These are phyloP conservation scores for Starmerella riodocensis DNA, from an alignment of 805 yeast genomes.

Conservation along the genomic window DNA sequence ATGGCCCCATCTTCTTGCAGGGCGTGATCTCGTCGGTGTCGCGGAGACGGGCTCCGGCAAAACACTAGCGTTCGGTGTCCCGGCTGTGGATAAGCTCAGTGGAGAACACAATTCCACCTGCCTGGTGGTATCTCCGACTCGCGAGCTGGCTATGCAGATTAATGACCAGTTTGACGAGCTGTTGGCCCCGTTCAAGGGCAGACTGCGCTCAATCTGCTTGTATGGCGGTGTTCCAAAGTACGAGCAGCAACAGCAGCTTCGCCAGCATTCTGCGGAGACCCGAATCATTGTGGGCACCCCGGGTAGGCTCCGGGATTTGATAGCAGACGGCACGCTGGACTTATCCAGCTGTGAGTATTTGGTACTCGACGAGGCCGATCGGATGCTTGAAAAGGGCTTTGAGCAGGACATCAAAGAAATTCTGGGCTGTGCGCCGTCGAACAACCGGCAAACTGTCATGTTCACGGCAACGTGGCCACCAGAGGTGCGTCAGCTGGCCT, in stretches of 20 bases:
- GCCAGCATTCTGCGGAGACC: conserved; percentile 32
- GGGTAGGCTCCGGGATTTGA: conserved; percentile 85
- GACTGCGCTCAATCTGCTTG: conserved; percentile 50
- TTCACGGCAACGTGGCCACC: conserved; percentile 99
- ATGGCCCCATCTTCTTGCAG: conserved; percentile 77
- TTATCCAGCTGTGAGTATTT: conserved; percentile 56
- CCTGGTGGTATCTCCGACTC: conserved; percentile 84
- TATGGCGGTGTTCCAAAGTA: conserved; percentile 98
- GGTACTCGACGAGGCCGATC: conserved; percentile 93
- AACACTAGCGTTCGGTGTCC: conserved; percentile 94
- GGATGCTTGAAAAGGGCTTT: conserved; percentile 97
- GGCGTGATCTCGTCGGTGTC: conserved; percentile 85
- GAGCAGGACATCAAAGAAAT: conserved; percentile 89
- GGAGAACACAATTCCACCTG: conserved; percentile 42
- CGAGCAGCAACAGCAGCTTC: conserved; percentile 62
- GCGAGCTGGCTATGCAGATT: conserved; percentile 92
- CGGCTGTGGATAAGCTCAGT: conserved; percentile 69
- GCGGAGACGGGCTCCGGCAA: conserved; percentile 99
- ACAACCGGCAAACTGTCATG: conserved; percentile 79
- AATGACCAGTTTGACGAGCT: conserved; percentile 80
- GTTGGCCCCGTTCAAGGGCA: conserved; percentile 34
- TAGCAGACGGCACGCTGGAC: conserved; percentile 76
- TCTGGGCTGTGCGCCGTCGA: conserved; percentile 41
- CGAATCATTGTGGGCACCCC: conserved; percentile 93
- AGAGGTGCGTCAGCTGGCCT: conserved; percentile 86